phyloP scores from a whole-genome alignment of 2,329 filamentous ascomycete genomes.

The Corniculantispora saksenae region DNA sequence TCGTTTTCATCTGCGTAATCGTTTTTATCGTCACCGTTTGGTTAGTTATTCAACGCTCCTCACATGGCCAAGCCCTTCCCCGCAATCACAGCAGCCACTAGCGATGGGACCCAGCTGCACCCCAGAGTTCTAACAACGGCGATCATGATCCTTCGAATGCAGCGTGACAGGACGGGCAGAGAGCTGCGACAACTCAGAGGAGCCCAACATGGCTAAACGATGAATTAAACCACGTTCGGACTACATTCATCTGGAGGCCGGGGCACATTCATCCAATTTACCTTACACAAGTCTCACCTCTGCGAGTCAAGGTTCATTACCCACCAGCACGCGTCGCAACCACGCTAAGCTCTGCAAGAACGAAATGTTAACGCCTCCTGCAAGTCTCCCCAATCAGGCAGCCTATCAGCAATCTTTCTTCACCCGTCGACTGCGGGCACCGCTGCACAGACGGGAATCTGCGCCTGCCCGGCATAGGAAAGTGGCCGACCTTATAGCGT shows the following conservation, averaged over 20 bases:
- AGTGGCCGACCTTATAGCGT: not conserved
- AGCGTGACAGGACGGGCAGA: not conserved
- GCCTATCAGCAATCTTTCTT: not conserved
- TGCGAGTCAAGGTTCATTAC: not conserved
- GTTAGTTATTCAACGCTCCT: not conserved
- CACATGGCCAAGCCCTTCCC: not conserved
- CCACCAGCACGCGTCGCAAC: not conserved
- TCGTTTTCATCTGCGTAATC: too few relatives aligned
- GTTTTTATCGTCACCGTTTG: too few relatives aligned
- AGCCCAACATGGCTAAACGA: too few relatives aligned
- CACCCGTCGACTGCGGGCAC: not conserved
- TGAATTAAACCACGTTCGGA: too few relatives aligned
- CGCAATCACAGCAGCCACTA: not conserved
- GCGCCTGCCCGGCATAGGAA: not conserved
- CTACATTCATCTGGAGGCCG: too few relatives aligned
- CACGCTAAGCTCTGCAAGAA: not conserved
- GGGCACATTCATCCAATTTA: too few relatives aligned
- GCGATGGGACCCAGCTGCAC: not conserved
- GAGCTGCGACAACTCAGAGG: not conserved
- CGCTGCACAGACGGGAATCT: not conserved
- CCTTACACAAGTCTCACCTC: too few relatives aligned
- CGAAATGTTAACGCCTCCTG: not conserved
- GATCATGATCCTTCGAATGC: not conserved
- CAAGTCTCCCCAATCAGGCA: not conserved
- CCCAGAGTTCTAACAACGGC: not conserved